Conservation (phyloP, 257 asterid species). For the Gentiana macrophylla region DNA sequence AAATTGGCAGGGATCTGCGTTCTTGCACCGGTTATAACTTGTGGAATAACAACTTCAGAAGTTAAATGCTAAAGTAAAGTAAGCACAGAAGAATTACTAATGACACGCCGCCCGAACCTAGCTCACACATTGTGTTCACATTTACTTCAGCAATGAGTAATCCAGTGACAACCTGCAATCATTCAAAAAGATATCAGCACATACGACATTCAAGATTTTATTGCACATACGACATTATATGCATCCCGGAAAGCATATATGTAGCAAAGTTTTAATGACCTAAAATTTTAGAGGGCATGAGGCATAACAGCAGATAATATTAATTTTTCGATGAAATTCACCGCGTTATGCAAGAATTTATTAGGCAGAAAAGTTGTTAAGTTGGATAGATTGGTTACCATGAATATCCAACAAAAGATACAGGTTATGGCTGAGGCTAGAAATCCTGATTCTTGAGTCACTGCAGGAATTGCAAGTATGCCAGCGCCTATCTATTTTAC, state of each 20-base stretch:
- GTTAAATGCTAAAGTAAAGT: background rate
- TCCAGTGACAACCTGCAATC: slow-evolving; percentile 65
- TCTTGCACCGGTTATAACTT: too few relatives aligned
- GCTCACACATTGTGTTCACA: slow-evolving; percentile 93
- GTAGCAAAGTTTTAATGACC: too few relatives aligned
- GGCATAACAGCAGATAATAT: too few relatives aligned
- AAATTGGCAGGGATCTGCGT: too few relatives aligned
- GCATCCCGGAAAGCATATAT: too few relatives aligned
- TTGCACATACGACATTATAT: background rate
- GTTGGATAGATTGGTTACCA: slow-evolving; percentile 36
- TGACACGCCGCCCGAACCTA: slow-evolving; percentile 93
- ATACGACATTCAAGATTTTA: slow-evolving; percentile 11
- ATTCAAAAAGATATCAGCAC: slow-evolving; percentile 9
- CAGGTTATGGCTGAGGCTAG: slow-evolving; percentile 66
- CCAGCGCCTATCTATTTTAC: slow-evolving; percentile 74
- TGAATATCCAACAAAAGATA: slow-evolving; percentile 74
- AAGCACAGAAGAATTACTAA: slow-evolving; percentile 41
- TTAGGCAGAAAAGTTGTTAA: background rate
- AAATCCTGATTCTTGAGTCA: slow-evolving; percentile 91
- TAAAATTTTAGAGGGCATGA: too few relatives aligned
- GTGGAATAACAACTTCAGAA: too few relatives aligned
- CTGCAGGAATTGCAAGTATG: slow-evolving; percentile 93
- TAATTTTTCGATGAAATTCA: background rate
- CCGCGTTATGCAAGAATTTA: background rate
- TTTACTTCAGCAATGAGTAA: slow-evolving; percentile 95